Evolutionary conservation across 495 filamentous ascomycete species (phyloP).

Genomic region (Mytilinidion resinicola): DNA sequence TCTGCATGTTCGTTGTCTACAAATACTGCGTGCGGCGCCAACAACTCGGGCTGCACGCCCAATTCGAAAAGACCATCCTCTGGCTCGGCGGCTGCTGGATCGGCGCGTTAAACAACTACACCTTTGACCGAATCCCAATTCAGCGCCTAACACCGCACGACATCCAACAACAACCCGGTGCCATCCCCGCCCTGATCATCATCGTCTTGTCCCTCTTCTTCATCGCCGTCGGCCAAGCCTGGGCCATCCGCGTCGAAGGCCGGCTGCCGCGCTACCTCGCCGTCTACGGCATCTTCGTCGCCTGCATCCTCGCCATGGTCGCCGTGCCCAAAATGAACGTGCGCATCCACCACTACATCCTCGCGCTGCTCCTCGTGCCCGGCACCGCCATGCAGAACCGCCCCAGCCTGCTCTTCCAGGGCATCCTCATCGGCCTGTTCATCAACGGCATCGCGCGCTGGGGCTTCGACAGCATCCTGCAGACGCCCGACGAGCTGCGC

Average conservation of each 20-base stretch:
- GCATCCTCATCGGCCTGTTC: constrained; percentile 82
- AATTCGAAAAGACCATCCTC: constrained; percentile 41
- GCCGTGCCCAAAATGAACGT: constrained; percentile 75
- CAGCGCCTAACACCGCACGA: constrained; percentile 40
- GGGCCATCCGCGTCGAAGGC: constrained; percentile 38
- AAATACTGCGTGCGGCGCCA: constrained; percentile 41
- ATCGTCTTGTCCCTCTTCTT: constrained; percentile 35
- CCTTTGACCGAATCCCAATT: constrained; percentile 42
- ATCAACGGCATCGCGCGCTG: constrained; percentile 88
- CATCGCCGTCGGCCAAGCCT: constrained; percentile 41
- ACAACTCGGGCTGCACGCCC: constrained; percentile 34
- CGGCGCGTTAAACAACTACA: constrained; percentile 42
- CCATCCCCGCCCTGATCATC: constrained; percentile 37
- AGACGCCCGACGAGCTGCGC: constrained; percentile 66
- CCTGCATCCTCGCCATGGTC: constrained; percentile 47
- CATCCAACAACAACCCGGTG: constrained; percentile 38
- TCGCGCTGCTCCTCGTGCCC: constrained; percentile 72
- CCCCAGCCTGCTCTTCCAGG: constrained; percentile 72
- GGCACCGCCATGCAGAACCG: constrained; percentile 80
- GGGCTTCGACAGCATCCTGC: constrained; percentile 88
- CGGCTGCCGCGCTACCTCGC: constrained; percentile 38
- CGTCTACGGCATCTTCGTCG: constrained; percentile 55
- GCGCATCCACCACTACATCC: constrained; percentile 91
- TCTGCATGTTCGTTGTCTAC: constrained; percentile 38
- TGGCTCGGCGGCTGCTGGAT: constrained; percentile 41